Base-by-base conservation (phyloP, 768 basidiomycete species). In the Crucibulum laeve region DNA sequence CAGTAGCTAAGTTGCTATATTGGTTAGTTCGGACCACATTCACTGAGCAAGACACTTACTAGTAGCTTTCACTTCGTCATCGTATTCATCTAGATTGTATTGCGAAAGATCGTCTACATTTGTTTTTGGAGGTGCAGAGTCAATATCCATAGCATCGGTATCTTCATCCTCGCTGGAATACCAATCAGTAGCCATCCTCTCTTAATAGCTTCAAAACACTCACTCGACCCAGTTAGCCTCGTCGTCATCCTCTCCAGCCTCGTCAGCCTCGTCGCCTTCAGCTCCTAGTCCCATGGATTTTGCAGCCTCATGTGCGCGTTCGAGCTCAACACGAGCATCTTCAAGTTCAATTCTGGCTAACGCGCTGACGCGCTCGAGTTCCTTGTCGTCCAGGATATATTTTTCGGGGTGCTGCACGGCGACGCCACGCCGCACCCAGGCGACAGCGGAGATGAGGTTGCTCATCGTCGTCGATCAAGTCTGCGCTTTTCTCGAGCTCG, bases 11-110 rank as follows among this genome's bases (percentile, higher is more conserved):
- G 46, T 5, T 10, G 18, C 25, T 43, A 18, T 10, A 36, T 19
- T 5, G 23, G 10, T 30, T 22, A 5, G 25, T 14, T 40, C 5
- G 24, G 13, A 7, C 15, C 23, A 13, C 13, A 42, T n/a, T 14
- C 14, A 8, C 14, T 18, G 30, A 25, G 21, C 14, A 49, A n/a
- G n/a, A 43, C 39, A 52, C 64, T 44, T 18, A 73, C 70, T 55
- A 32, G 57, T 51, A 18, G 63, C 43, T 52, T 60, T 60, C 13
- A 63, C 77, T 53, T 95, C 92, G 39, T 94, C 74, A 53, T 98
- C 95, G 56, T 98, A 99, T 10, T 84, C 78, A 55, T 97, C 94
- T 46, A 98, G 66, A 44, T 94, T 84, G 61, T 97, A 99, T 50
- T 91, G 70, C 1, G 86, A 77, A 15, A 99, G 68, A 63, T 91